A percentile compares a stretch with the other conserved stretches of the same genome.
phyloP scores from a whole-genome alignment of 176 grass and related monocot genomes.

The Neostapfia colusana region DNA sequence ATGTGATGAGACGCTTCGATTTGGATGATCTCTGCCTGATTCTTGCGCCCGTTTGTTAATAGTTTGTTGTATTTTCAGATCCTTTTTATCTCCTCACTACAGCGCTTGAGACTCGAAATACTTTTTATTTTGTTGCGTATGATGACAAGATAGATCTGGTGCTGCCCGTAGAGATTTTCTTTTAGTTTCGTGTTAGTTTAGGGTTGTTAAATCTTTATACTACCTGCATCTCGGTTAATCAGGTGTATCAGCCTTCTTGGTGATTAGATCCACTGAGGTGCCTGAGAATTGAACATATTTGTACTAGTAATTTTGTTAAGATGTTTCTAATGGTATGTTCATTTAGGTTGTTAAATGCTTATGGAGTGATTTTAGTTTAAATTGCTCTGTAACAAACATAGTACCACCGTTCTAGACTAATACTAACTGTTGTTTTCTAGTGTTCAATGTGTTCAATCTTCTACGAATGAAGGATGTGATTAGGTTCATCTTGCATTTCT shows the following conservation, averaged over 20 bases:
- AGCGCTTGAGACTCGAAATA: not conserved
- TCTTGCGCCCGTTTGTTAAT: not conserved
- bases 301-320: not conserved
- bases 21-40: not conserved
- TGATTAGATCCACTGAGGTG: not conserved
- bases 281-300: not conserved
- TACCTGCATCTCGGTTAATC: not conserved
- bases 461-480: not conserved
- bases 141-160: not conserved
- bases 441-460: not conserved
- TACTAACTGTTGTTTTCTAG: too few relatives aligned
- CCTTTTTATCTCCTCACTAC: not conserved
- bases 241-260: not conserved
- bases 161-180: not conserved
- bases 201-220: not conserved
- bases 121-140: not conserved
- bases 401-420: not conserved
- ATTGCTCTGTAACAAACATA: not conserved
- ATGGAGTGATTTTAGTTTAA: too few relatives aligned
- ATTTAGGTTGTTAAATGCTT: not conserved
- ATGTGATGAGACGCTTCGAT: not conserved
- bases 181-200: not conserved
- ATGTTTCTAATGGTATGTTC: not conserved
- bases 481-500: not conserved
- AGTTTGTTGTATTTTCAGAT: not conserved